Conservation (phyloP, 2,329 filamentous ascomycete species). For the Aspergillus ibericus region DNA sequence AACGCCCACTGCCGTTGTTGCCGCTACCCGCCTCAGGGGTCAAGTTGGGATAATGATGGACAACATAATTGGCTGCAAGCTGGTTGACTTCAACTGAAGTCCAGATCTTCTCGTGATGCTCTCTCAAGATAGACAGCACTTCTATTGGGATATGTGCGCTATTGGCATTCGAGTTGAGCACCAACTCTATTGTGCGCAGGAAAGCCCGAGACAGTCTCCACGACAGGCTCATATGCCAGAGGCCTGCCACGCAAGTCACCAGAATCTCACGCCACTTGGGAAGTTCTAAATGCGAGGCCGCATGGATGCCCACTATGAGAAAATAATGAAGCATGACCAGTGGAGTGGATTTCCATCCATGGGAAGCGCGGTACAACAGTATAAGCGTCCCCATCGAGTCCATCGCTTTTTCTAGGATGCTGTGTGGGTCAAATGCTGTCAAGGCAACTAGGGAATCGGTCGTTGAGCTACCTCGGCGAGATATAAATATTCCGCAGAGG, state of each 20-base stretch:
- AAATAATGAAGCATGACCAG: conserved; percentile 2
- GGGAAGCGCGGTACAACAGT: neutral
- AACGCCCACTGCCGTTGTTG: neutral
- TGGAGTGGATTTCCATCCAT: conserved; percentile 2
- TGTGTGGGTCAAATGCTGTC: neutral
- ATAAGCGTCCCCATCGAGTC: neutral
- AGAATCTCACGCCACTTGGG: conserved; percentile 1
- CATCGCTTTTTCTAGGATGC: neutral
- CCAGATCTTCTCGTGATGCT: neutral
- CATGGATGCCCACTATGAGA: neutral
- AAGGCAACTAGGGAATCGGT: neutral
- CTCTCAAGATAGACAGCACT: neutral
- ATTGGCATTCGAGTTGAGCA: neutral
- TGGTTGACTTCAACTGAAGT: neutral
- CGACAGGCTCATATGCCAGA: conserved; percentile 2
- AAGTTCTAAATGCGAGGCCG: neutral
- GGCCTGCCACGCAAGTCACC: neutral
- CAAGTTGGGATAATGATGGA: neutral
- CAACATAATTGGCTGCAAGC: neutral
- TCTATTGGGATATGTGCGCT: neutral
- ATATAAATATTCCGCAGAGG: neutral
- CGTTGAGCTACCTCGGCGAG: neutral
- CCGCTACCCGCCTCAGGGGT: neutral
- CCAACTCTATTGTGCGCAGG: neutral
- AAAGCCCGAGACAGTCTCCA: neutral